Evolutionary conservation across 1,284 basidiomycete genomes (phyloP).

Genomic region (Leccinum griseonigrum): DNA sequence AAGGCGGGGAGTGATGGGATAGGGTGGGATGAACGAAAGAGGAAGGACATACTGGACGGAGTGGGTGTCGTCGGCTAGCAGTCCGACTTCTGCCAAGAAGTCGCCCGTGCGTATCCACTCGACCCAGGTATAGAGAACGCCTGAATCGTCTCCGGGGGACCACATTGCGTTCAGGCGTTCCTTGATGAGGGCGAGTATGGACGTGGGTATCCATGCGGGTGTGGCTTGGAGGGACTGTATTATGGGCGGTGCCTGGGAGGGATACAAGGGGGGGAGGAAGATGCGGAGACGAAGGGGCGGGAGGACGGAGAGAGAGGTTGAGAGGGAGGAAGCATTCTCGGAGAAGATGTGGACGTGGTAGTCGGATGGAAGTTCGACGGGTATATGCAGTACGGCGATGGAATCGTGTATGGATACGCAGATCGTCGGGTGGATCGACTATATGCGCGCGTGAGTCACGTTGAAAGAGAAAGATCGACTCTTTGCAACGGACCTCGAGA

Average conservation of each 20-base stretch:
- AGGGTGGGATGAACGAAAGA: conserved; percentile 3
- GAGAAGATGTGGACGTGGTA: conserved; percentile 33
- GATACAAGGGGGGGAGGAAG: conserved; percentile 56
- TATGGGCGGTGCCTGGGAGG: conserved; percentile 48
- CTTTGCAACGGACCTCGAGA: conserved; percentile 25
- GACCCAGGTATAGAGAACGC: conserved; percentile 65
- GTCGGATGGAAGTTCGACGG: conserved; percentile 53
- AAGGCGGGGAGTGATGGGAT: conserved; percentile 8
- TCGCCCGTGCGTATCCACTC: conserved; percentile 66
- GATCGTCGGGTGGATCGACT: conserved; percentile 76
- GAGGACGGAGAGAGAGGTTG: conserved; percentile 36
- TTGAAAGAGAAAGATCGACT: too few relatives aligned
- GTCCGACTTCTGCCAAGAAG: conserved; percentile 44
- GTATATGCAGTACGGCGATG: conserved; percentile 43
- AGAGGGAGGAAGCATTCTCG: conserved; percentile 17
- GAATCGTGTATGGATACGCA: conserved; percentile 42
- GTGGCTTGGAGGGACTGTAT: conserved; percentile 55
- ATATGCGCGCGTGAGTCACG: conserved; percentile 7
- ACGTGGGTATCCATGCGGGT: conserved; percentile 57
- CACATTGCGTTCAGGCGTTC: conserved; percentile 50
- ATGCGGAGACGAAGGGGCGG: conserved; percentile 63
- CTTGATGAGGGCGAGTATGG: conserved; percentile 34
- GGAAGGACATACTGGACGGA: conserved; percentile 43
- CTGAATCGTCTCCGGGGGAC: conserved; percentile 55
- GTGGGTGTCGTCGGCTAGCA: conserved; percentile 31